Percentiles rank a stretch among this genome's conserved stretches.
Evolutionary conservation across 2,329 filamentous ascomycete species (phyloP).

Genomic region (Aspergillus piperis): DNA sequence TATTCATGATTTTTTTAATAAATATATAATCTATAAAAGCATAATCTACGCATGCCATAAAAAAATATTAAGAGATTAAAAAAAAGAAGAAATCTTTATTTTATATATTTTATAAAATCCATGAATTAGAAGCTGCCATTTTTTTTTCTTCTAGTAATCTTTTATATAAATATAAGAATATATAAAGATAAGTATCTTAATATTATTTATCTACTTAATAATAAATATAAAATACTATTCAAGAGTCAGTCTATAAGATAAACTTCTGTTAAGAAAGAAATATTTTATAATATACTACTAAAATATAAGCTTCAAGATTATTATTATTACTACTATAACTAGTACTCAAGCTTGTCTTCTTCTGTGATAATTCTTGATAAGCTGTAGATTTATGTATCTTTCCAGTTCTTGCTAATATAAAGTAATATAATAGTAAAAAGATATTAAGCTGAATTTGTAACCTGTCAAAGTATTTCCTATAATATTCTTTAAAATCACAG

Average conservation of each 20-base stretch:
- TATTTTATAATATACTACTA: conserved; percentile 23
- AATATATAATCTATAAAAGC: conserved; percentile 11
- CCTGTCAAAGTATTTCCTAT: conserved; percentile 12
- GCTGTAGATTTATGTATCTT: conserved; percentile 21
- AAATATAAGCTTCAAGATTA: conserved; percentile 9
- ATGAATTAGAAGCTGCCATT: conserved; percentile 17
- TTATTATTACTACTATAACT: neutral
- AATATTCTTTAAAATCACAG: conserved; percentile 20
- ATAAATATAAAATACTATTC: conserved; percentile 23
- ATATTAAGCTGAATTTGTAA: conserved; percentile 16
- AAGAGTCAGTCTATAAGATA: neutral
- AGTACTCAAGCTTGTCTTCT: neutral
- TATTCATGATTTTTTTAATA: conserved; percentile 14
- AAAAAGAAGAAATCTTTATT: conserved; percentile 16
- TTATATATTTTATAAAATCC: conserved; percentile 21
- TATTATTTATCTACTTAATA: conserved; percentile 19
- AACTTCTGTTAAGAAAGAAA: neutral
- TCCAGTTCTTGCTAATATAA: conserved; percentile 17
- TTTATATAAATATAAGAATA: conserved; percentile 20
- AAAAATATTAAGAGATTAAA: conserved; percentile 22
- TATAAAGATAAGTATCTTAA: conserved; percentile 21
- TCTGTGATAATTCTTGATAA: conserved; percentile 3
- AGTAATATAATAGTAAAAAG: conserved; percentile 21
- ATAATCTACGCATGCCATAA: neutral
- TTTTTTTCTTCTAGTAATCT: conserved; percentile 17